phyloP scores from a whole-genome alignment of 2,329 filamentous ascomycete genomes.

The Diaporthe sp. region DNA sequence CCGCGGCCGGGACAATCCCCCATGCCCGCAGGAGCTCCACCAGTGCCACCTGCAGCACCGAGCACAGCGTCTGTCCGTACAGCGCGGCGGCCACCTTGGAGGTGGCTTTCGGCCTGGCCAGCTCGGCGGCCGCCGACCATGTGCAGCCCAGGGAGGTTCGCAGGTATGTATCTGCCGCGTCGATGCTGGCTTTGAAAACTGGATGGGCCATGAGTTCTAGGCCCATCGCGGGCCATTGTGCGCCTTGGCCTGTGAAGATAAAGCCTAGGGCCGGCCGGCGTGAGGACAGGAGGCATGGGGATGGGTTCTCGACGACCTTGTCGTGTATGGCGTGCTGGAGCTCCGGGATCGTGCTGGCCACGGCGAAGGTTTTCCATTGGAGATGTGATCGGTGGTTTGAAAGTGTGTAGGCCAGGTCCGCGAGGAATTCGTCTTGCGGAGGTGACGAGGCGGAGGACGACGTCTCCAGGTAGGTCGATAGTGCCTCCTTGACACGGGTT shows the following conservation, averaged over 20 bases:
- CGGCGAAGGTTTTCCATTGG: conserved; percentile 8
- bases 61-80: conserved; percentile 43
- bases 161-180: neutral
- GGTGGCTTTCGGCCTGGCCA: conserved; percentile 11
- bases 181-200: conserved; percentile 15
- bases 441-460: neutral
- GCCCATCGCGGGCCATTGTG: conserved; percentile 39
- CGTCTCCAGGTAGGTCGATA: neutral
- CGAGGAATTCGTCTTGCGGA: neutral
- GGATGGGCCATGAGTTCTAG: conserved; percentile 28
- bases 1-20: conserved; percentile 38
- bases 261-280: conserved; percentile 8
- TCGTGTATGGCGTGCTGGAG: neutral
- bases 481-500: neutral
- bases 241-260: conserved; percentile 37
- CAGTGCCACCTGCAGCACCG: conserved; percentile 51
- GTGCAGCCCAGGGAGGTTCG: conserved; percentile 11
- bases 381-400: neutral
- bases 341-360: conserved; percentile 1
- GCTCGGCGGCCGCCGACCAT: conserved; percentile 13
- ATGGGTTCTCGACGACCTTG: neutral
- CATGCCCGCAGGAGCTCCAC: conserved; percentile 45
- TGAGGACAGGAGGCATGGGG: neutral
- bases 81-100: conserved; percentile 28
- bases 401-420: neutral